Conservation (phyloP, 768 basidiomycete species). For the Mycena floridula region DNA sequence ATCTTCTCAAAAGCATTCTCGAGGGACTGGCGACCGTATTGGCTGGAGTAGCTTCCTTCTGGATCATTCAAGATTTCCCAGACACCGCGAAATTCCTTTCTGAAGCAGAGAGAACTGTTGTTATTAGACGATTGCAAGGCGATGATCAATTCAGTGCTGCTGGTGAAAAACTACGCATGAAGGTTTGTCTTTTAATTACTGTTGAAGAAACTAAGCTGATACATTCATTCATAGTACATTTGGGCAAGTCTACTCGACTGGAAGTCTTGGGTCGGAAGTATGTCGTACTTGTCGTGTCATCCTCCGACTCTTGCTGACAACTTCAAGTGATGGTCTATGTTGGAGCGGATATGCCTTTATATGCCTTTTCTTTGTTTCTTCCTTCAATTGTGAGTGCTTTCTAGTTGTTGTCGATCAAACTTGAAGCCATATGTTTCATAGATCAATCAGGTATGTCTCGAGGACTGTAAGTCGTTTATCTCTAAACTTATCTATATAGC, state of each 20-base stretch:
- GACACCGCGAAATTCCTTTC: slow-evolving; percentile 74
- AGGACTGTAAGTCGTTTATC: background rate
- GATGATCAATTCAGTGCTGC: slow-evolving; percentile 72
- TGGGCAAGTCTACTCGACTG: slow-evolving; percentile 56
- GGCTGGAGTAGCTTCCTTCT: slow-evolving; percentile 63
- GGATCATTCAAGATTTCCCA: slow-evolving; percentile 79
- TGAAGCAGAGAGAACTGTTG: slow-evolving; percentile 62
- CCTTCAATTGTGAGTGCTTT: no score
- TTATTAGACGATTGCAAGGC: slow-evolving; percentile 57
- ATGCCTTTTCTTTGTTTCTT: slow-evolving; percentile 73
- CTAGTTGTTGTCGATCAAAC: no score
- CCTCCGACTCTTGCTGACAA: background rate
- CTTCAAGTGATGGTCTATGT: slow-evolving; percentile 52
- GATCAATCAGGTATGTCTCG: slow-evolving; percentile 53
- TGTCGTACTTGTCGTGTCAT: slow-evolving; percentile 8
- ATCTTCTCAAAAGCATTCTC: slow-evolving; percentile 29
- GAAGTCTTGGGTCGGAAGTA: slow-evolving; percentile 65
- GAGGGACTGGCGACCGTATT: slow-evolving; percentile 65
- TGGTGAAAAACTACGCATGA: slow-evolving; percentile 54
- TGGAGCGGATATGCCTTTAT: slow-evolving; percentile 60
- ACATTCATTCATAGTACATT: slow-evolving; percentile 36
- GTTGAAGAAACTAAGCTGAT: background rate
- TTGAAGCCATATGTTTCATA: no score
- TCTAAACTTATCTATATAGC: no score
- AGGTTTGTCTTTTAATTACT: slow-evolving; percentile 8